Conservation (phyloP, 2,329 filamentous ascomycete species). For the Tolypocladium paradoxum region DNA sequence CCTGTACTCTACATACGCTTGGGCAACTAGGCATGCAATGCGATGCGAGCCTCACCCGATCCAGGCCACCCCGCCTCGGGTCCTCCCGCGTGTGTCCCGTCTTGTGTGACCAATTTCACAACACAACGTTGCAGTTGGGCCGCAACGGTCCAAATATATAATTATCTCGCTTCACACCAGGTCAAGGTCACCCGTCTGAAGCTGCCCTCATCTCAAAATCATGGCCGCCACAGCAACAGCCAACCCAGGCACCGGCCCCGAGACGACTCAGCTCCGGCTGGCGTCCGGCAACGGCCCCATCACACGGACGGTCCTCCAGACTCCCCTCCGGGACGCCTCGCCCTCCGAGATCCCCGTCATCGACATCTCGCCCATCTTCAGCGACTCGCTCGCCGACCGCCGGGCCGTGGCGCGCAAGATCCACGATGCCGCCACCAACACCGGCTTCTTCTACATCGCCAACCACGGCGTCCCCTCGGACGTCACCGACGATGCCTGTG, state of each 20-base stretch:
- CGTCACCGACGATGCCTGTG: slow-evolving; percentile 17
- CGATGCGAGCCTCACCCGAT: too few species aligned
- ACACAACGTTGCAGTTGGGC: too few species aligned
- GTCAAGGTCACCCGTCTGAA: too few species aligned
- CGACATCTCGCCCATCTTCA: slow-evolving; percentile 33
- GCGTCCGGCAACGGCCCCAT: slow-evolving; percentile 26
- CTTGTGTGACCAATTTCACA: too few species aligned
- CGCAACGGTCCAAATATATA: too few species aligned
- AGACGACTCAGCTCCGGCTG: slow-evolving; percentile 20
- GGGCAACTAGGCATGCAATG: too few species aligned
- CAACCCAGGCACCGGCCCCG: too few species aligned
- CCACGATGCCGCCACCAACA: slow-evolving; percentile 34
- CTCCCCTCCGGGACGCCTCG: slow-evolving; percentile 24
- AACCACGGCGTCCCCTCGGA: slow-evolving; percentile 34
- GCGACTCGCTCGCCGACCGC: slow-evolving; percentile 21
- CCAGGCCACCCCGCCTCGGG: too few species aligned
- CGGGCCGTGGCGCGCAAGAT: slow-evolving; percentile 29
- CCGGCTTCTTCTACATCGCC: slow-evolving; percentile 45
- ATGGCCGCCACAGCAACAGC: slow-evolving; percentile 3
- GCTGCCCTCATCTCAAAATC: neutral
- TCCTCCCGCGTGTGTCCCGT: too few species aligned
- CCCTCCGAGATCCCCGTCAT: slow-evolving; percentile 41
- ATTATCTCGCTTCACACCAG: too few species aligned
- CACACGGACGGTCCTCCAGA: slow-evolving; percentile 21
- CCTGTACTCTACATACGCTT: too few species aligned